A percentile compares a stretch with the other conserved stretches of the same genome.
Conservation (phyloP, 441 rosid genomes). For the Bruguiera hainesii region DNA sequence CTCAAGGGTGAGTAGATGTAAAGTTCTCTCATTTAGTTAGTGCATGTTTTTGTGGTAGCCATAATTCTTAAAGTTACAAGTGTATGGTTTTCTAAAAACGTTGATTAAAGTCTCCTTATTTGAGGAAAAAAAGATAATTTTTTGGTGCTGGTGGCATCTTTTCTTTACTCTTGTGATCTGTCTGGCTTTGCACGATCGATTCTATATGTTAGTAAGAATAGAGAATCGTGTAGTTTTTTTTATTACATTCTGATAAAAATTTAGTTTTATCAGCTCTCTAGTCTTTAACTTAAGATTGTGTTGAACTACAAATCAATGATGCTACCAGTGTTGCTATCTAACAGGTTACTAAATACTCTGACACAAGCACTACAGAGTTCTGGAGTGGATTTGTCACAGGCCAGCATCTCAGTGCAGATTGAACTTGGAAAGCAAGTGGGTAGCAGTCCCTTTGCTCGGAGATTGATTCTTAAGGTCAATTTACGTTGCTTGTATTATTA, state of each 20-base stretch:
- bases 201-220: too few species aligned
- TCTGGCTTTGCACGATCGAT: neutral
- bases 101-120: neutral
- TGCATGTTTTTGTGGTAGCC: too few species aligned
- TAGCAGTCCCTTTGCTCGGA: constrained; percentile 14
- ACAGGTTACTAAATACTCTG: constrained; percentile 71
- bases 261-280: neutral
- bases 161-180: neutral
- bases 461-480: constrained; percentile 38
- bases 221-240: too few species aligned
- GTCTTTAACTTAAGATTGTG: neutral
- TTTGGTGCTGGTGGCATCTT: neutral
- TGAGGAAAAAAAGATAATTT: neutral
- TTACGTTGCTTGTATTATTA: neutral
- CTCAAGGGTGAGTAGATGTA: constrained; percentile 61
- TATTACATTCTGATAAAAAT: too few species aligned
- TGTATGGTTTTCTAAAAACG: too few species aligned
- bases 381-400: constrained; percentile 84
- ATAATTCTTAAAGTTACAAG: too few species aligned
- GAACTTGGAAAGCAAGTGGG: constrained; percentile 65
- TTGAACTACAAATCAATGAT: neutral
- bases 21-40: neutral
- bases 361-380: constrained; percentile 76
- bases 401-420: constrained; percentile 82
- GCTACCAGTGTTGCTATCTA: neutral